Conservation (phyloP, 176 grass and related monocot species). For the Rhynchospora tenuis region DNA sequence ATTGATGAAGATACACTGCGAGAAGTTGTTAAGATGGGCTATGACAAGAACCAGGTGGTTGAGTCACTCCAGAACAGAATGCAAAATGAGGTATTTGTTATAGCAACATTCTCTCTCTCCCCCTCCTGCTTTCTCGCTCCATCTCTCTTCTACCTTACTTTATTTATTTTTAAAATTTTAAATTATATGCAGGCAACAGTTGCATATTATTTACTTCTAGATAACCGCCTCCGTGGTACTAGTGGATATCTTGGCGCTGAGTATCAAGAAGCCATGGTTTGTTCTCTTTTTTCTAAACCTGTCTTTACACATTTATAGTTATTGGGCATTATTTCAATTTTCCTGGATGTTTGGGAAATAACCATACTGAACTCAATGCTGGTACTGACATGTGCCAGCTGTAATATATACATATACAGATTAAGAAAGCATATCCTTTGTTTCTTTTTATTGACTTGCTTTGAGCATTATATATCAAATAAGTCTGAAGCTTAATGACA, state of each 20-base stretch:
- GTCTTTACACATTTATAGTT: not conserved
- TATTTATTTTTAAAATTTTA: conserved; percentile 15
- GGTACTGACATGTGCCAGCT: not conserved
- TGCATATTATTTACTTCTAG: conserved; percentile 86
- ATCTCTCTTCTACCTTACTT: not conserved
- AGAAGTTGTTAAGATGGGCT: conserved; percentile 73
- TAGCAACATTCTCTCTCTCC: not conserved
- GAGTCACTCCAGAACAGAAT: conserved; percentile 73
- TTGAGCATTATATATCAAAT: not conserved
- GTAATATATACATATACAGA: not conserved
- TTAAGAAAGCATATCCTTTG: not conserved
- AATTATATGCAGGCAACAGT: conserved; percentile 64
- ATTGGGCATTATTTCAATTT: not conserved
- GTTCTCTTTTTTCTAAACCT: not conserved
- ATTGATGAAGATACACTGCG: conserved; percentile 67
- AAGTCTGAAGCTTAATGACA: not conserved
- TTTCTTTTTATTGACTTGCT: not conserved
- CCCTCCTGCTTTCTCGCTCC: not conserved
- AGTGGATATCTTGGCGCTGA: conserved; percentile 72
- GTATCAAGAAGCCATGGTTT: conserved; percentile 74
- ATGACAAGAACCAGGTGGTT: conserved; percentile 54
- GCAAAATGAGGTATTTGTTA: conserved; percentile 68
- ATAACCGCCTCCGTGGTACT: conserved; percentile 52
- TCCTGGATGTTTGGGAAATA: conserved; percentile 8
- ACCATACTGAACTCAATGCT: conserved; percentile 22